Evolutionary conservation across 2,329 filamentous ascomycete species (phyloP).

Genomic region (Bipolaris gigantea): DNA sequence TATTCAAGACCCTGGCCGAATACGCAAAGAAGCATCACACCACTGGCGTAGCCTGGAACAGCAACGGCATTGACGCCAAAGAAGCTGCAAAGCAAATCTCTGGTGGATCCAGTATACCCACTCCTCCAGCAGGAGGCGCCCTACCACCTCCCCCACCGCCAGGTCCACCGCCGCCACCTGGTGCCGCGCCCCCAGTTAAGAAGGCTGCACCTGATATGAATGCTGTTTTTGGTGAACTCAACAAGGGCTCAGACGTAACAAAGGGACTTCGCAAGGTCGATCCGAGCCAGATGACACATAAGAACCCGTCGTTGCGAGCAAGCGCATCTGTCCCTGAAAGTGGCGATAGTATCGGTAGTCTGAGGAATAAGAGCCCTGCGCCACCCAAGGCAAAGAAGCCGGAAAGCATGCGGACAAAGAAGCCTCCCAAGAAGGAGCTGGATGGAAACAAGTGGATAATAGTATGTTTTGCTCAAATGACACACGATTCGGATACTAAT

Average conservation of each 20-base stretch:
- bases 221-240: conserved; percentile 89
- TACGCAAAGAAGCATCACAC: conserved; percentile 85
- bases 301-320: conserved; percentile 85
- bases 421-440: conserved; percentile 53
- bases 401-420: conserved; percentile 53
- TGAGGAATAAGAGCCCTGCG: conserved; percentile 77
- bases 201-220: conserved; percentile 65
- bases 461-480: conserved; percentile 46
- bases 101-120: conserved; percentile 63
- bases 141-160: conserved; percentile 70
- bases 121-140: conserved; percentile 61
- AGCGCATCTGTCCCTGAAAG: conserved; percentile 67
- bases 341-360: conserved; percentile 52
- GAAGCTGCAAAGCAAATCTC: conserved; percentile 64
- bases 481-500: conserved; percentile 2
- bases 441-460: conserved; percentile 87
- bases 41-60: conserved; percentile 84
- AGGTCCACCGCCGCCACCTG: conserved; percentile 38
- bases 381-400: conserved; percentile 69
- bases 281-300: conserved; percentile 95
- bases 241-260: conserved; percentile 86
- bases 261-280: conserved; percentile 90
- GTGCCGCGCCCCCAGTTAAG: conserved; percentile 55
- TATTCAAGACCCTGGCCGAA: conserved; percentile 80
- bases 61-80: conserved; percentile 70